Base-by-base conservation (phyloP, 805 yeast genomes). In the Jamesozyma lodderae region DNA sequence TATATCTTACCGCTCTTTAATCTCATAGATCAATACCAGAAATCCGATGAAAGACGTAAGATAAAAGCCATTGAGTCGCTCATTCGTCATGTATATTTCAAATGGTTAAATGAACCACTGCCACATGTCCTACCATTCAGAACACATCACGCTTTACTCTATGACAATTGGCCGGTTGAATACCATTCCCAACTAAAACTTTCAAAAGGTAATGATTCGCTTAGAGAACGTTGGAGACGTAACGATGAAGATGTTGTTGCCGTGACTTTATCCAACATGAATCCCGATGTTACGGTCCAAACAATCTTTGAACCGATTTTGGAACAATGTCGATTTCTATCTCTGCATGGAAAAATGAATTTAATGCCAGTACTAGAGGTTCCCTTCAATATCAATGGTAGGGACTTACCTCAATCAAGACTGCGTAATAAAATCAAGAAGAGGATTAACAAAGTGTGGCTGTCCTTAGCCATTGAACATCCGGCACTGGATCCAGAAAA, bases 121-220 rank as follows among this genome's bases (percentile, higher is more conserved):
- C 4, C 30, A 10, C 44, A 44, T 35, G 32, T 44, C 19, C 21
- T 17, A n/a, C 33, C 38, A 21, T 41, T 41, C 13, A 14, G 24
- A 11, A 30, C 15, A 16, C 30, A 29, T 10, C 31, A 32, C 10
- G 10, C 22, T 3, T 6, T 13, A 5, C 21, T 44, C 20, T 18
- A 25, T 8, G 14, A 26, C 5, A 6, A 35, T 28, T 44, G 48
- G 48, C 48, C 48, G 4, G 9, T 16, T 2, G 40, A 37, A 17
- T 14, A 24, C n/a, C 44, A 43, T 21, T 24, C 11, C 13, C n/a
- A n/a, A n/a, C n/a, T n/a, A n/a, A 11, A 10, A 6, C 15, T n/a
- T 18, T 10, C 15, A 13, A 15, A 16, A 31, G 7, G n/a, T 18
- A 15, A 30, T 22, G 21, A 33, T 6, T 1, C 20, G 4, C 13